Evolutionary conservation across 2,329 filamentous ascomycete genomes (phyloP), one percentile per base, ranked within the genome.

Genomic region (Alternaria hordeiaustralica): DNA sequence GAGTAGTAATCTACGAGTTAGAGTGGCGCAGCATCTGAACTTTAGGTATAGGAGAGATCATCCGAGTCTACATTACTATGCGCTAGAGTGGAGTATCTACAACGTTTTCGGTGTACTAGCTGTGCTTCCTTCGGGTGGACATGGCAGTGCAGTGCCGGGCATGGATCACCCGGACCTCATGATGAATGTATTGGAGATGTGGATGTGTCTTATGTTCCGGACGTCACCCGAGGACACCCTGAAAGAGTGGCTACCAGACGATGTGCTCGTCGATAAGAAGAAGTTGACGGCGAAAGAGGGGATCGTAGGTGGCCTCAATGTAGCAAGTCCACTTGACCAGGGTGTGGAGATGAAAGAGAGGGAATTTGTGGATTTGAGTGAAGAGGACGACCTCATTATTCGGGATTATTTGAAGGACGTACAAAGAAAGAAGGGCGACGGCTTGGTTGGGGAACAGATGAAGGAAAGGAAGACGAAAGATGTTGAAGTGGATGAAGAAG

Each of bases 11-110:
- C 59, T 79, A 2, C 67, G 71, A 6, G 33, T 58, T 12, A 71
- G 77, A 11, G 63, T 75, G 9, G 69, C 66, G 1, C 74, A 80
- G 58, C 78, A 80, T 54, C 50, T 69, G 1, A 75, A 79, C 26
- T 80, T 79, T 44, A 69, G 78, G 10, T 77, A 79, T 50, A 67
- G 78, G 1, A 67, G 78, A 8, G 78, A 79, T 53, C 74, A 80
- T 47, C 69, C 71, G 1, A 72, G 68, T 6, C 61, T 80, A 3
- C 78, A 80, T 59, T 79, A 79, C 44, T 72, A 73, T 10, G 76
- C 76, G 8, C 28, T 79, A 55, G 70, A 79, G 44, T 45, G 69
- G 20, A 73, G 68, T 49, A 63, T 71, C 21, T 77, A 71, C 53
- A 78, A 80, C 43, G 50, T 64, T 8, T 73, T 78, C 20, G 71